Conservation (phyloP, 2,329 filamentous ascomycete genomes). For the Microdochium bolleyi region DNA sequence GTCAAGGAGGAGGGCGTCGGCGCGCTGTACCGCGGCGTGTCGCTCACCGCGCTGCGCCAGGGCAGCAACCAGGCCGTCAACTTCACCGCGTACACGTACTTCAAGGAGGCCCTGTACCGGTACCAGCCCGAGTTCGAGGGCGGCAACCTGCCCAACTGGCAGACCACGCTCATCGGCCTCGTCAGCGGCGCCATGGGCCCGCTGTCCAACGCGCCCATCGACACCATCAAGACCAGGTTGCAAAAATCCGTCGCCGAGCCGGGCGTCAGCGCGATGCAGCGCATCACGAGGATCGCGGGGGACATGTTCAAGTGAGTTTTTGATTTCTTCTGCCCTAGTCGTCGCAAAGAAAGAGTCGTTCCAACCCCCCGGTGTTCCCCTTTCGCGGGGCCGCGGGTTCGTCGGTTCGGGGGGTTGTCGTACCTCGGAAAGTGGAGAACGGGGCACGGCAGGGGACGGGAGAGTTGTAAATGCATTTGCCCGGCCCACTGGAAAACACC, state of each 20-base stretch:
- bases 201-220: constrained; percentile 92
- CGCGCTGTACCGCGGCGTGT: constrained; percentile 87
- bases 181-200: constrained; percentile 93
- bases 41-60: constrained; percentile 85
- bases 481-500: too few species aligned
- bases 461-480: too few species aligned
- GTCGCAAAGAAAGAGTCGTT: too few species aligned
- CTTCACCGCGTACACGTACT: constrained; percentile 94
- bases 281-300: constrained; percentile 70
- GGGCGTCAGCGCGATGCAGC: constrained; percentile 70
- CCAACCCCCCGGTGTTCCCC: too few species aligned
- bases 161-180: constrained; percentile 86
- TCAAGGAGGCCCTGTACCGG: constrained; percentile 70
- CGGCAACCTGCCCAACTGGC: constrained; percentile 68
- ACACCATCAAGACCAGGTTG: constrained; percentile 96
- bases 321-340: not conserved
- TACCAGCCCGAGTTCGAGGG: constrained; percentile 63
- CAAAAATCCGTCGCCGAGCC: constrained; percentile 81
- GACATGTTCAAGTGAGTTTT: constrained; percentile 71
- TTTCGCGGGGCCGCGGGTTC: too few species aligned
- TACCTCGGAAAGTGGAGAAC: too few species aligned
- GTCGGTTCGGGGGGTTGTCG: not conserved
- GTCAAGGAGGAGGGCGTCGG: constrained; percentile 83
- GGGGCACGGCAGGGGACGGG: too few species aligned
- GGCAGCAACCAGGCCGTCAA: constrained; percentile 97